Base-by-base conservation (phyloP, 2,329 filamentous ascomycete species). In the Venturia oleaginea region DNA sequence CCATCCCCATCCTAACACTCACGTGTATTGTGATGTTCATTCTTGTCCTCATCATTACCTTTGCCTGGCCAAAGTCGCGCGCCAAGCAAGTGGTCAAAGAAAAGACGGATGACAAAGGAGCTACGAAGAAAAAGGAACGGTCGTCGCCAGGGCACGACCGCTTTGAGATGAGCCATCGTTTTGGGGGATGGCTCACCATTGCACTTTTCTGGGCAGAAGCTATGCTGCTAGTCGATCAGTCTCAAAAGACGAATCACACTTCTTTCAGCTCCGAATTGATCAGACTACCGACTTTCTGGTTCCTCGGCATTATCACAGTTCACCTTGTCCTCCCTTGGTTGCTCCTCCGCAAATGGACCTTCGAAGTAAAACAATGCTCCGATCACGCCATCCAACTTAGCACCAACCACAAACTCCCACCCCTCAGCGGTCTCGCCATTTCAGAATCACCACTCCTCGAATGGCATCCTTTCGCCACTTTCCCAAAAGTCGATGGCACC, bases 301-400 rank as follows among this genome's bases (percentile, higher is more conserved):
- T 89, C 70, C 78, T 93, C 22, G 69, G 84, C 32, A 72, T 84
- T 57, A 85, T 86, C 57, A 90, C 89, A 1, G 70, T 80, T 48
- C 83, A 87, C 68, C 81, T 92, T 67, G 78, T 87, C 57, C 85
- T 88, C 62, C 89, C 90, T 0, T 95, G 90, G 90, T 72, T 88
- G 2, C 82, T 84, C 65, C 83, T 94, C 34, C 84, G 89, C 64
- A 86, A 84, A 68, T 85, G 90, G 65, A 76, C 78, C 11, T 87
- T 93, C 67, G 77, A 82, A 24, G 79, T 86, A 10, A 86, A 91
- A 70, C 77, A 81, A 3, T 83, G 94, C 22, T 93, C 90, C 0
- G 73, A 81, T 27, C 90, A 92, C 75, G 90, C 89, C 46, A 78
- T 90, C 37, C 84, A 86, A 48, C 82, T 94, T 24, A 84, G 88